phyloP scores from a whole-genome alignment of 441 rosid genomes.

The Euphorbia corollata region DNA sequence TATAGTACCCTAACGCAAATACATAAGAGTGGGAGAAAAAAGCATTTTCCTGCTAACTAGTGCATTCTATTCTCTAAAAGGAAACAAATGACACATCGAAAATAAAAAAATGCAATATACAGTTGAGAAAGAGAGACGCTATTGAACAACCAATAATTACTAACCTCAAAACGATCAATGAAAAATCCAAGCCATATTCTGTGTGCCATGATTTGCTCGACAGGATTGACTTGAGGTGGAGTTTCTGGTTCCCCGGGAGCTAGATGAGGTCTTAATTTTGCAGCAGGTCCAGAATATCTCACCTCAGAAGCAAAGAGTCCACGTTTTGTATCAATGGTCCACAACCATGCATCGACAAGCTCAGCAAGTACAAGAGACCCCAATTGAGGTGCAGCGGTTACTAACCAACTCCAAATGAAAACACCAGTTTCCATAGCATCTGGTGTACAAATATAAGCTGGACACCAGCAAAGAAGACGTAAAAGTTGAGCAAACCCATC shows the following conservation, averaged over 20 bases:
- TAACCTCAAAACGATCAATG: constrained; percentile 96
- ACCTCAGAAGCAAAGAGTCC: constrained; percentile 92
- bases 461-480: constrained; percentile 99
- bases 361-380: constrained; percentile 93
- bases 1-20: neutral
- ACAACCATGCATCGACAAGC: constrained; percentile 99
- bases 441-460: constrained; percentile 87
- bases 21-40: neutral
- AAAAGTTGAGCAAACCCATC: constrained; percentile 90
- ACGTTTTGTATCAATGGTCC: constrained; percentile 95
- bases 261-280: constrained; percentile 93
- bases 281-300: constrained; percentile 80
- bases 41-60: neutral
- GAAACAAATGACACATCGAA: neutral
- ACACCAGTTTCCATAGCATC: constrained; percentile 99
- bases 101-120: neutral
- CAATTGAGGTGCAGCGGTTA: constrained; percentile 91
- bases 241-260: constrained; percentile 88
- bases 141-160: constrained; percentile 20
- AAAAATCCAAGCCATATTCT: constrained; percentile 94
- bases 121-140: constrained; percentile 1
- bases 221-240: constrained; percentile 61
- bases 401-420: constrained; percentile 97
- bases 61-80: constrained; percentile 5
- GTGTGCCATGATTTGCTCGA: constrained; percentile 93